A percentile compares a stretch with the other conserved stretches of the same genome.
These are phyloP conservation scores for Tilletia caries DNA, from an alignment of 1,284 basidiomycete species.

Conservation along the genomic window DNA sequence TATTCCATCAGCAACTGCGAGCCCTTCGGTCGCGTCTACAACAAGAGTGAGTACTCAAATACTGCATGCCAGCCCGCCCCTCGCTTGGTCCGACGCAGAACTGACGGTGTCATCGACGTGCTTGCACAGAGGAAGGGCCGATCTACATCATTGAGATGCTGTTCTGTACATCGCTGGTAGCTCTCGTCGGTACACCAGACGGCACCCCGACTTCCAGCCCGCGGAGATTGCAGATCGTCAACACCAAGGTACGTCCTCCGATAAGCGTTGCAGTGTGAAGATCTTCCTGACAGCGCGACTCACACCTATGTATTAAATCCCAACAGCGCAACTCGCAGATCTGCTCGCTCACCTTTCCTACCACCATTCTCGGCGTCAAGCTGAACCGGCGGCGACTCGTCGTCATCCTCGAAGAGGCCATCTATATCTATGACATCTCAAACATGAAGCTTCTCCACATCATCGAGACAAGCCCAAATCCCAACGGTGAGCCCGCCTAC, in stretches of 20 bases:
- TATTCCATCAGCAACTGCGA: slow-evolving; percentile 98
- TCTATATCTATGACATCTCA: slow-evolving; percentile 97
- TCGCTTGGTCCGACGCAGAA: no score
- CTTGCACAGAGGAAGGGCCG: slow-evolving; percentile 75
- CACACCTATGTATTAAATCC: neutral
- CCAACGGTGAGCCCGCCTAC: slow-evolving; percentile 66
- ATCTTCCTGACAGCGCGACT: neutral
- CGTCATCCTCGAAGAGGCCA: slow-evolving; percentile 89
- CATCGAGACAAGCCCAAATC: slow-evolving; percentile 93
- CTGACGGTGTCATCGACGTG: no score
- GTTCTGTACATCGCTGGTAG: slow-evolving; percentile 96
- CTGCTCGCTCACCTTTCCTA: slow-evolving; percentile 95
- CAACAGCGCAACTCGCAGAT: slow-evolving; percentile 90
- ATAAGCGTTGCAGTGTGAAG: neutral
- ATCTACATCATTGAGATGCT: slow-evolving; percentile 97
- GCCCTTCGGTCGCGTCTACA: slow-evolving; percentile 92
- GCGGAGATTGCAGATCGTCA: slow-evolving; percentile 90
- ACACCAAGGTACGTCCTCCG: slow-evolving; percentile 60
- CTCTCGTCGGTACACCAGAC: slow-evolving; percentile 89
- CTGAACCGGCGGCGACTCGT: slow-evolving; percentile 93
- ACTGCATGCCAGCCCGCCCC: no score
- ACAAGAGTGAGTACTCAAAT: slow-evolving; percentile 59
- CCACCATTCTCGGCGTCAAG: slow-evolving; percentile 90
- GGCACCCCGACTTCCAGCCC: slow-evolving; percentile 68
- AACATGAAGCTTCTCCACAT: slow-evolving; percentile 98